Conservation (phyloP, 2,329 filamentous ascomycete species). For the Penicillium verrucosum region DNA sequence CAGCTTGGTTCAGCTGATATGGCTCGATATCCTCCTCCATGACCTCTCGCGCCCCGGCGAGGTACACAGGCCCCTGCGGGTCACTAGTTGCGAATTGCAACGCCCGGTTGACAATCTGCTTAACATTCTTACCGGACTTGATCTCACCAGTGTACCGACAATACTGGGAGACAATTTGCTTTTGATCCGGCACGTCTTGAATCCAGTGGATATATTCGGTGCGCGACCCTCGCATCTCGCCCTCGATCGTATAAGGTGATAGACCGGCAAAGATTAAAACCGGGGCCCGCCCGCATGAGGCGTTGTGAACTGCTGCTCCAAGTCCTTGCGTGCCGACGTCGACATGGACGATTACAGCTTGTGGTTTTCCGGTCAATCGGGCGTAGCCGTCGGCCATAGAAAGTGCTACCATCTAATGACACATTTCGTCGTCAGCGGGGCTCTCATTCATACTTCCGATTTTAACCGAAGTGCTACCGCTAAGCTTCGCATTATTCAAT, state of each 20-base stretch:
- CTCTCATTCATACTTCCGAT: not conserved
- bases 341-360: slow-evolving; percentile 76
- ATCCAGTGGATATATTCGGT: slow-evolving; percentile 88
- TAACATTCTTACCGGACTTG: slow-evolving; percentile 79
- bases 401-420: slow-evolving; percentile 70
- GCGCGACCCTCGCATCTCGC: slow-evolving; percentile 71
- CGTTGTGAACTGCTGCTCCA: slow-evolving; percentile 75
- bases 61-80: slow-evolving; percentile 75
- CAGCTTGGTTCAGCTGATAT: slow-evolving; percentile 64
- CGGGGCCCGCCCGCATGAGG: slow-evolving; percentile 69
- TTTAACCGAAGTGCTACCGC: slow-evolving; percentile 5
- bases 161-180: slow-evolving; percentile 76
- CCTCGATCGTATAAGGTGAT: slow-evolving; percentile 72
- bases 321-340: slow-evolving; percentile 79
- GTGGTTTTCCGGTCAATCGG: slow-evolving; percentile 66
- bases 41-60: slow-evolving; percentile 73
- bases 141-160: slow-evolving; percentile 81
- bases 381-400: slow-evolving; percentile 83
- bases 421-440: not conserved
- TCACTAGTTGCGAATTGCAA: slow-evolving; percentile 76
- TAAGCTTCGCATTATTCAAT: not conserved
- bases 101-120: slow-evolving; percentile 84
- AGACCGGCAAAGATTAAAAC: slow-evolving; percentile 76
- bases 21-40: slow-evolving; percentile 81
- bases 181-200: slow-evolving; percentile 78